Conservation (phyloP, 208 protist genomes). For the Trypanosoma caninum region DNA sequence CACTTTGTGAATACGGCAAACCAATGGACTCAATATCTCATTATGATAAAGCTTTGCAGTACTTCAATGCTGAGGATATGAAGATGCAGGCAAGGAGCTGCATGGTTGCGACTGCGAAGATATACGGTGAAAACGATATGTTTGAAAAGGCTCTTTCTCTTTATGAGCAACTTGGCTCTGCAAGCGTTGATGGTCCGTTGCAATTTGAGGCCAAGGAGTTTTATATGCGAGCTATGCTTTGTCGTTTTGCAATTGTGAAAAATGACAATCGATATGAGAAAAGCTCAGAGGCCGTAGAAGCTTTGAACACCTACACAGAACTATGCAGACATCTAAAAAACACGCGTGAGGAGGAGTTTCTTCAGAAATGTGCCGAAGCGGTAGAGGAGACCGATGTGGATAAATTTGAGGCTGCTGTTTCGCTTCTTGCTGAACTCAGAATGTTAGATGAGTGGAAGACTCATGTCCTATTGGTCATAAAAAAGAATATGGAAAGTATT, state of each 20-base stretch:
- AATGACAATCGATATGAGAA: conserved; percentile 73
- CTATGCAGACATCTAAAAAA: conserved; percentile 72
- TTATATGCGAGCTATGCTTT: conserved; percentile 81
- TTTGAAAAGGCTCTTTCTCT: conserved; percentile 79
- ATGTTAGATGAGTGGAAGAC: conserved; percentile 88
- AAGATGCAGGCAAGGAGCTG: conserved; percentile 74
- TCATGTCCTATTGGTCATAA: conserved; percentile 75
- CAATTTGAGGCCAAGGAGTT: conserved; percentile 88
- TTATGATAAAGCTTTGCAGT: conserved; percentile 79
- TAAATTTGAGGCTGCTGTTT: conserved; percentile 77
- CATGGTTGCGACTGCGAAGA: conserved; percentile 74
- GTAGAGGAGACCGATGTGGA: conserved; percentile 66
- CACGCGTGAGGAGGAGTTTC: conserved; percentile 76
- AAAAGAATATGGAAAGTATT: conserved; percentile 82
- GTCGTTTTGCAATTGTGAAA: conserved; percentile 65
- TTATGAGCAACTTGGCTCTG: conserved; percentile 72
- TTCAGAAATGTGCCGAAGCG: conserved; percentile 63
- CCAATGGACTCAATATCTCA: conserved; percentile 60
- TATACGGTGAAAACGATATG: conserved; percentile 69
- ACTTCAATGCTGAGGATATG: conserved; percentile 80
- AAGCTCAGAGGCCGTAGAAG: conserved; percentile 62
- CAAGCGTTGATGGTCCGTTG: conserved; percentile 37
- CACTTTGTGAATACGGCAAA: conserved; percentile 48
- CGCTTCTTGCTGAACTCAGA: conserved; percentile 62
- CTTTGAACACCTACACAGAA: conserved; percentile 59